phyloP scores from a whole-genome alignment of 805 yeast species.

The Brettanomyces sp. region DNA sequence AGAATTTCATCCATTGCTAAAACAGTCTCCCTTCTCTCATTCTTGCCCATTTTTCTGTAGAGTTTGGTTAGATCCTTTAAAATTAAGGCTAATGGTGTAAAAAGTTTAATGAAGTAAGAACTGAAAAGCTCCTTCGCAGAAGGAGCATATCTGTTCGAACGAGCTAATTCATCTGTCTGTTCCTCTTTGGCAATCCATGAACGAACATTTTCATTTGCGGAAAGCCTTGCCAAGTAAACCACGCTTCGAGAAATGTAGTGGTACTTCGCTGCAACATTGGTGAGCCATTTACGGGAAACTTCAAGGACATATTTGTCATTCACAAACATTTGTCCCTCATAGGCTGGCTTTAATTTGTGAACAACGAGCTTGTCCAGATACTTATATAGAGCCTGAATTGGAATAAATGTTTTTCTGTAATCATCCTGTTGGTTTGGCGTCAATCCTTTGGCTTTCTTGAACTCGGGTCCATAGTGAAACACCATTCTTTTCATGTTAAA shows the following conservation, averaged over 20 bases:
- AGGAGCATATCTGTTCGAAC: slow-evolving; percentile 16
- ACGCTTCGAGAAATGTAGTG: slow-evolving; percentile 20
- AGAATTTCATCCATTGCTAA: slow-evolving; percentile 12
- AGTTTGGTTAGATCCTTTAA: slow-evolving; percentile 15
- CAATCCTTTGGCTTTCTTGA: slow-evolving; percentile 5
- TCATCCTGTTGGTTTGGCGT: slow-evolving; percentile 11
- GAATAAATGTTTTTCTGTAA: slow-evolving; percentile 22
- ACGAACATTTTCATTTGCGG: slow-evolving; percentile 17
- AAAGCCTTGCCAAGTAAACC: slow-evolving; percentile 20
- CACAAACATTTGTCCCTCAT: slow-evolving; percentile 20
- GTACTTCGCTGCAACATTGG: slow-evolving; percentile 17
- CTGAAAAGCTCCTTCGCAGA: slow-evolving; percentile 21
- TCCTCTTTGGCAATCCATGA: slow-evolving; percentile 16
- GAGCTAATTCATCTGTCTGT: slow-evolving; percentile 10
- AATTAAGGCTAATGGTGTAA: slow-evolving; percentile 21
- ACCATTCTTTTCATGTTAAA: slow-evolving; percentile 20
- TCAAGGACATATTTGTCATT: slow-evolving; percentile 19
- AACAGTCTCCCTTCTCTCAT: slow-evolving; percentile 6
- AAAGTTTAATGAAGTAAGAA: slow-evolving; percentile 22
- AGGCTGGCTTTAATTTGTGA: slow-evolving; percentile 18
- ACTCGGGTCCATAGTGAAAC: slow-evolving; percentile 19
- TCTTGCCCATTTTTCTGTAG: slow-evolving; percentile 13
- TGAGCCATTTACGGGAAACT: slow-evolving; percentile 17
- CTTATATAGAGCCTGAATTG: slow-evolving; percentile 14
- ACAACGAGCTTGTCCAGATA: slow-evolving; percentile 19